phyloP scores from a whole-genome alignment of 768 basidiomycete species.

The Wakefieldia striispora region DNA sequence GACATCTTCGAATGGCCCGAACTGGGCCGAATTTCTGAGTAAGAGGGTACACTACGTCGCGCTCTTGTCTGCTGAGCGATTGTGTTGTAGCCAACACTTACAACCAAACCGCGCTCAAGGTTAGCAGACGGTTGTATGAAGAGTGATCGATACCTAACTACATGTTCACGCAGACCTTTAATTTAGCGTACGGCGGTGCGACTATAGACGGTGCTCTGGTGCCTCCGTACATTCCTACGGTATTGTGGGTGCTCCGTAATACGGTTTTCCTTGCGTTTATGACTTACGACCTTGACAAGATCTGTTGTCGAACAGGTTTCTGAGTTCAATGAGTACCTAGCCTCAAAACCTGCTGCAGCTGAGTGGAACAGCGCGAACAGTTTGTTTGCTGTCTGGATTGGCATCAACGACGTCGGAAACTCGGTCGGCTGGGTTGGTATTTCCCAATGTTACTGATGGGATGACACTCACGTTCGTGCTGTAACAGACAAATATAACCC shows the following conservation, averaged over 20 bases:
- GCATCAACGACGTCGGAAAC: slow-evolving; percentile 59
- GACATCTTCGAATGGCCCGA: slow-evolving; percentile 62
- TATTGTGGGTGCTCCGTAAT: slow-evolving; percentile 42
- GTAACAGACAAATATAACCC: slow-evolving; percentile 23
- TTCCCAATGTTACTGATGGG: background rate
- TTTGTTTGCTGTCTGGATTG: slow-evolving; percentile 69
- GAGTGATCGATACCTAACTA: background rate
- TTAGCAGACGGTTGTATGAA: slow-evolving; percentile 13
- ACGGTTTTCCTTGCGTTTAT: background rate
- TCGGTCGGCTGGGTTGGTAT: slow-evolving; percentile 17
- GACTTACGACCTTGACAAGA: slow-evolving; percentile 5
- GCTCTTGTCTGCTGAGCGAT: background rate
- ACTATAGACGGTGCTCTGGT: slow-evolving; percentile 62
- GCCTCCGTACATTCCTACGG: slow-evolving; percentile 47
- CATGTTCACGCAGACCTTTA: slow-evolving; percentile 46
- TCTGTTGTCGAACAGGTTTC: slow-evolving; percentile 54
- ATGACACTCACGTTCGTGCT: background rate
- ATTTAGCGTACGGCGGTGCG: slow-evolving; percentile 67
- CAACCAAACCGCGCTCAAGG: slow-evolving; percentile 54
- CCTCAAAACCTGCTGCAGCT: slow-evolving; percentile 46
- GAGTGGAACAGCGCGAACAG: slow-evolving; percentile 58
- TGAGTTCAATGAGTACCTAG: slow-evolving; percentile 48
- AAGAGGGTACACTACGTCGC: slow-evolving; percentile 5
- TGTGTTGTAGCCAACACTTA: slow-evolving; percentile 43
- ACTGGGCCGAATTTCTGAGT: slow-evolving; percentile 60